Base-by-base conservation (phyloP, 441 rosid species). In the Adansonia grandidieri region DNA sequence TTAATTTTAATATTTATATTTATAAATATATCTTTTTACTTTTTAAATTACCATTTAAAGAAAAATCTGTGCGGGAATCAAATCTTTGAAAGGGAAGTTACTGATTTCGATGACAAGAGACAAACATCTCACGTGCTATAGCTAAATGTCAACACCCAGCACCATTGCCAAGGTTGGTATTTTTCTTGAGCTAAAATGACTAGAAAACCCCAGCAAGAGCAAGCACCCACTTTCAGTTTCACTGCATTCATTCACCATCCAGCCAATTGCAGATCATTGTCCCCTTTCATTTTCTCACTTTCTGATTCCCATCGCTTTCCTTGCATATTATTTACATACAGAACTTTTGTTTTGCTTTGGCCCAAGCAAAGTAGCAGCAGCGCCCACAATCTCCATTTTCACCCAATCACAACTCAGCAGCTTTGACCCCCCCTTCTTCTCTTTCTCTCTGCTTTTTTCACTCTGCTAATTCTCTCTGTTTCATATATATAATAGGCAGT, bases 371-470 rank as follows among this genome's bases (percentile, higher is more conserved):
- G 62, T 4, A 17, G 71, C 67, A 62, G 75, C 77, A 54, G 87
- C 81, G 84, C 89, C 89, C 88, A 79, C 90, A 85, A 72, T 66
- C 76, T 65, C 73, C 71, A 54, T 48, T 28, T 72, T 85, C 44
- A 84, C 96, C 96, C 42, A 93, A 91, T 91, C 93, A 85, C 86
- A 90, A 87, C 93, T 83, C 90, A 81, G 85, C 93, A 91, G 51
- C 86, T 74, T 84, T 87, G 82, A 5, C 42, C 77, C 86, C 81
- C 62, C 74, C 77, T 4, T 4, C 64, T n/a, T 0, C 5, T 58
- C 15, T 22, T 84, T 77, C 84, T 42, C 58, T 64, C 75, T 78
- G 72, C 81, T 61, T 78, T 9, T 61, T 78, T 9, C 71, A 47
- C 75, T 74, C 80, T 68, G 76, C 76, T 71, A 32, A 28, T 67